Base-by-base conservation (phyloP, 768 basidiomycete species). In the Lactarius trivialis region DNA sequence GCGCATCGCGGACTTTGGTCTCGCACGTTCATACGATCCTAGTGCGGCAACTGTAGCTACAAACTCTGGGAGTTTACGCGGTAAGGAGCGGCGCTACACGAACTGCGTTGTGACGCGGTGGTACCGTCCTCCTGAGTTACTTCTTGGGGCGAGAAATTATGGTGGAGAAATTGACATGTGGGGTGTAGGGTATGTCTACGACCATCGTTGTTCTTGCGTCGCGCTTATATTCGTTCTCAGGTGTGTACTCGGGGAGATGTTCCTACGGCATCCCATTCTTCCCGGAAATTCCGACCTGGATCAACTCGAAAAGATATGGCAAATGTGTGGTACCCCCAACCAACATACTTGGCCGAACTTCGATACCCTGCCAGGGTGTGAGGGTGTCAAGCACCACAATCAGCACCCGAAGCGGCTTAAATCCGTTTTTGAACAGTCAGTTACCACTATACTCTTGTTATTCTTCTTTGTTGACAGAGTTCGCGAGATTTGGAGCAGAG, bases 231-330 rank as follows among this genome's bases (percentile, higher is more conserved):
- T 19, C 30, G 4, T 26, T 41, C 55, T 63, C 37, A 95, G 93
- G 7, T 97, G 96, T 73, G 91, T 98, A 32, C 78, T 98, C n/a
- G 96, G 89, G 33, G 97, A 99, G 74, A 98, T 98, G 93, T 96
- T 92, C 73, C 80, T 82, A 60, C 83, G 88, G 49, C 79, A 82
- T 58, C 95, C 96, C 0, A 93, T 99, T 60, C 79, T 98, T 58
- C 85, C 86, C 7, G 96, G 96, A 17, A 82, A 81, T 21, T 87
- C 89, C 11, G 97, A 99, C 68, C 75, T 93, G n/a, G 91, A 95
- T 72, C 97, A 98, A 70, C 75, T 97, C 11, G 85, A 89, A 68
- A 86, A 85, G 74, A 98, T 99, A 58, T 96, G 90, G 82, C 76
- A 81, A 61, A 75, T 93, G n/a, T 94, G 93, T 68, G 97, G 95